Evolutionary conservation across 2,329 filamentous ascomycete species (phyloP).

Genomic region (Ophiostoma angusticollis): DNA sequence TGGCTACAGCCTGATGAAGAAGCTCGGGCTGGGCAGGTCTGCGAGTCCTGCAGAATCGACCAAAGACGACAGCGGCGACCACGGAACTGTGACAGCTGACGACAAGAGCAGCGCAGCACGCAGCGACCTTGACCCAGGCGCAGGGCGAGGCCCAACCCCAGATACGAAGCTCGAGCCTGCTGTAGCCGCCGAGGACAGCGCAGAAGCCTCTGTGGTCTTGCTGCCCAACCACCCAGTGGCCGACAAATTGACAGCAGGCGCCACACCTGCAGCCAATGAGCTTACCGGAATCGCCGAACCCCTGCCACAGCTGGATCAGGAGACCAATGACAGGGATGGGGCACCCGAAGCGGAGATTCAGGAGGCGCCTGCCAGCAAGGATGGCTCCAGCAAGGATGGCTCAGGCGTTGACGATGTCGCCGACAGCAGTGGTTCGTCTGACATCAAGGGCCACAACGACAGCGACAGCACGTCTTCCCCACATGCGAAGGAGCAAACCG

Average conservation of each 20-base stretch:
- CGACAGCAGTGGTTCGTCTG: neutral
- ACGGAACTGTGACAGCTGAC: too few relatives aligned
- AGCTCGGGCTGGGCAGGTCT: too few relatives aligned
- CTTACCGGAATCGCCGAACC: neutral
- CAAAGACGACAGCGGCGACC: too few relatives aligned
- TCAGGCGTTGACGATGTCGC: neutral
- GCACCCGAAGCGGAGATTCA: neutral
- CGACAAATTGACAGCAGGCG: too few relatives aligned
- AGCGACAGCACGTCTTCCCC: neutral
- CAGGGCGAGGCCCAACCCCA: too few relatives aligned
- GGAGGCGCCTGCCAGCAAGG: neutral
- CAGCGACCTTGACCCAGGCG: too few relatives aligned
- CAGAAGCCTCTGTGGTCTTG: neutral
- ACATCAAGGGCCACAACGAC: constrained; percentile 1
- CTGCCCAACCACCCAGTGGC: too few relatives aligned
- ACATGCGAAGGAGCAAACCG: neutral
- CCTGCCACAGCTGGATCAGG: neutral
- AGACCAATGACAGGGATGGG: neutral
- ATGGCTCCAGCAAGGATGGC: too few relatives aligned
- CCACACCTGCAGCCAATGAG: constrained; percentile 2
- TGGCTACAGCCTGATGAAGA: too few relatives aligned
- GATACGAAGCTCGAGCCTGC: too few relatives aligned
- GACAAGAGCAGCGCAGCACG: too few relatives aligned
- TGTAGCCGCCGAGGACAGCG: neutral
- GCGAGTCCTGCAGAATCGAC: too few relatives aligned